Percentiles rank a stretch among this genome's conserved stretches.
Conservation (phyloP, 2,329 filamentous ascomycete species). For the Chaetomiaceae sp. region DNA sequence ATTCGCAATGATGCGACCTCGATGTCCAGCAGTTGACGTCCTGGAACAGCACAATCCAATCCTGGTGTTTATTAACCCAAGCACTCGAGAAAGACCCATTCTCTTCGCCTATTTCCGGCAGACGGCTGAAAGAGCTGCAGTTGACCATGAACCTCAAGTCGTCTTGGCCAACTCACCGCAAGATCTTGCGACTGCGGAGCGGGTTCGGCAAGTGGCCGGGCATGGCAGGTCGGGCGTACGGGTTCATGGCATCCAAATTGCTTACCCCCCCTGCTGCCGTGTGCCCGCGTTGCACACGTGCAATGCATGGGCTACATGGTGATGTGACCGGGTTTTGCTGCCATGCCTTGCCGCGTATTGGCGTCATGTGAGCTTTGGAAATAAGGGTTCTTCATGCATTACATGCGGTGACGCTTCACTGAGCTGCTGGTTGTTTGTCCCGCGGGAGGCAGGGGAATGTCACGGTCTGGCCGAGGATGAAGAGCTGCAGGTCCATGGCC, state of each 20-base stretch:
- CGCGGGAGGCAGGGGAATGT: no score
- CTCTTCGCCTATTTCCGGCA: neutral
- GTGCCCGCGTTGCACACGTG: neutral
- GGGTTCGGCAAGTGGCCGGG: no score
- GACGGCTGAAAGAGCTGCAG: neutral
- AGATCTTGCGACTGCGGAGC: conserved; percentile 1
- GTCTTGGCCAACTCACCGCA: neutral
- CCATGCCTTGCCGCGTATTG: neutral
- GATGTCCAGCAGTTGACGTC: no score
- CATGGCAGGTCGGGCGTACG: neutral
- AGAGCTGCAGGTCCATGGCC: no score
- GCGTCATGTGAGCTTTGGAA: conserved; percentile 12
- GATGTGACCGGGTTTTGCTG: neutral
- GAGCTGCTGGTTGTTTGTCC: neutral
- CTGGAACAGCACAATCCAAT: no score
- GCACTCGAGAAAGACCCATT: conserved; percentile 1
- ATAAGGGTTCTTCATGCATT: neutral
- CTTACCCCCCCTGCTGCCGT: neutral
- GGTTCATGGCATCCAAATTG: neutral
- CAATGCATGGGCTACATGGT: neutral
- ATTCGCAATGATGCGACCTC: no score
- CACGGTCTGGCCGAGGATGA: no score
- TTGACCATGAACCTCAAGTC: neutral
- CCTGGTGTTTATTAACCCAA: no score
- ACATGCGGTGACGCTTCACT: neutral